Conservation (phyloP, 1,139 yeast species). For the Candida smagusa region DNA sequence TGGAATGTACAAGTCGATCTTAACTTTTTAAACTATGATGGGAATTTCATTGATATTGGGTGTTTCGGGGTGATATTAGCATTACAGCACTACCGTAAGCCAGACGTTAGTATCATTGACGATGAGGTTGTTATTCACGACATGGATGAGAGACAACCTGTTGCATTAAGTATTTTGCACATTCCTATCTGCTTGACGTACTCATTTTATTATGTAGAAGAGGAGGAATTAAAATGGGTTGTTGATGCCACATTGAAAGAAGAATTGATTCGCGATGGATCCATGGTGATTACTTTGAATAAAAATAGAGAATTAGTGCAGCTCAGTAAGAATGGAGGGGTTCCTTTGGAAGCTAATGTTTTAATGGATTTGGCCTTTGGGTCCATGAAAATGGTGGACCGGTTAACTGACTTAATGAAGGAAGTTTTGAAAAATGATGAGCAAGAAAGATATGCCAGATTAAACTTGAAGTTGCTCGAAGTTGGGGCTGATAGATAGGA, state of each 20-base stretch:
- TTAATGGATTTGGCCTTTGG: conserved; percentile 66
- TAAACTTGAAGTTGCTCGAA: conserved; percentile 33
- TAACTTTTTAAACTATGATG: conserved; percentile 85
- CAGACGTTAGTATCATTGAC: conserved; percentile 72
- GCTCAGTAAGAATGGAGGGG: conserved; percentile 85
- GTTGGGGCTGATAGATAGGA: conserved; percentile 37
- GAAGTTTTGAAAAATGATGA: conserved; percentile 56
- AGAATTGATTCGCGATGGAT: conserved; percentile 74
- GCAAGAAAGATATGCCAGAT: conserved; percentile 25
- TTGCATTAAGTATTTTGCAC: conserved; percentile 79
- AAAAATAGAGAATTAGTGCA: conserved; percentile 90
- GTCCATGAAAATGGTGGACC: conserved; percentile 63
- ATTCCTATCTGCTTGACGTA: conserved; percentile 90
- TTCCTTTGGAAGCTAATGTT: conserved; percentile 72
- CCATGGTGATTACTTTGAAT: conserved; percentile 79
- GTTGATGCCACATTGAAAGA: conserved; percentile 80
- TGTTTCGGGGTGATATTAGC: conserved; percentile 90
- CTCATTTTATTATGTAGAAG: conserved; percentile 73
- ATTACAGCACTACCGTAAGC: conserved; percentile 75
- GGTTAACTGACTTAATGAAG: conserved; percentile 63
- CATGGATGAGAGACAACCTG: conserved; percentile 78
- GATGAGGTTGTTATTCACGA: conserved; percentile 63
- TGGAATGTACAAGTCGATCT: conserved; percentile 91
- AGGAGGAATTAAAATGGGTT: conserved; percentile 54
- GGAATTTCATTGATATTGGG: conserved; percentile 86